Base-by-base conservation (phyloP, 805 yeast species). In the Candida multigemmis region DNA sequence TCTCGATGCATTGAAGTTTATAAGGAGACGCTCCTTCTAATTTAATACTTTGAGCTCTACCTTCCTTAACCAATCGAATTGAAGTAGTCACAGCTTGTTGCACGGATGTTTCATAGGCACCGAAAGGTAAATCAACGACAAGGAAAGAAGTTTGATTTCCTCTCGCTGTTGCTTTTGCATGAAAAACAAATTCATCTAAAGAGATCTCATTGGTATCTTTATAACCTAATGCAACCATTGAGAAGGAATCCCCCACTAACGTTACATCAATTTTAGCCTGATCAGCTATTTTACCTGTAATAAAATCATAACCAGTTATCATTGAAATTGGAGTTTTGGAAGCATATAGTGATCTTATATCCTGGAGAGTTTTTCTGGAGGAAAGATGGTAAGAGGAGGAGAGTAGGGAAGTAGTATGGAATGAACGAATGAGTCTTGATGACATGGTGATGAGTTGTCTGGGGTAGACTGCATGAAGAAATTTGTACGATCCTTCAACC, bases 201-300 rank as follows among this genome's bases (percentile, higher is more conserved):
- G 77, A 66, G 15, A 91, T 54, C 41, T 81, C 81, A 33, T 78
- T 74, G 1, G 97, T 79, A 22, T 80, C 75, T 2, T 63, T 64
- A 44, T 79, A 77, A 0, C 98, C 98, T 36, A 84, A 63, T 0
- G 94, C 68, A 1, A 83, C 87, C 96, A 86, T 89, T 0, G 96
- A 85, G 14, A 91, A 56, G 1, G 96, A 87, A 50, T 89, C 98
- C 3, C 98, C 98, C 4, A 89, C 77, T 2, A 89, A 63, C 5
- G 77, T 62, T 32, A 77, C 65, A 40, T 89, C 96, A 2, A 74
- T 64, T 1, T 69, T 66, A 0, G 87, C 71, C 11, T 63, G 50
- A 14, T 78, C 76, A 0, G 86, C 93, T 41, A 80, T 60, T 16
- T 62, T 58, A 1, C 76, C 91, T 0, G 94, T 77, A 11, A 87